phyloP scores from a whole-genome alignment of 805 yeast genomes.

The Candida sithepensis region DNA sequence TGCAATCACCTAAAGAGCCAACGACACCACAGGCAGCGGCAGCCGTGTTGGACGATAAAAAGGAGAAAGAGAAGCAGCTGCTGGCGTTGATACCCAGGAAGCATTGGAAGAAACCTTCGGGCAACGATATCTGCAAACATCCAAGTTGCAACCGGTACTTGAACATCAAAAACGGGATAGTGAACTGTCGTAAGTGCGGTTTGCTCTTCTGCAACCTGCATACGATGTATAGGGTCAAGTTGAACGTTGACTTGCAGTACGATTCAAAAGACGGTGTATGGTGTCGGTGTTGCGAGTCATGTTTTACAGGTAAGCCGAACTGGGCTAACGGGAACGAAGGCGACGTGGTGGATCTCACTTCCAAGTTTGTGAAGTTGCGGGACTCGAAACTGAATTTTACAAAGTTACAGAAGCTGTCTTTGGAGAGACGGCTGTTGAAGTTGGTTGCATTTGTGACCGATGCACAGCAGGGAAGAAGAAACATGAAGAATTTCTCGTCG shows the following conservation, averaged over 20 bases:
- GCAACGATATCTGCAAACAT: slow-evolving; percentile 40
- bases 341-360: slow-evolving; percentile 38
- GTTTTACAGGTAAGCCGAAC: slow-evolving; percentile 57
- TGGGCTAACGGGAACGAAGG: slow-evolving; percentile 23
- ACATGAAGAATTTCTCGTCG: slow-evolving; percentile 19
- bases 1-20: background rate
- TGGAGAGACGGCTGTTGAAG: slow-evolving; percentile 58
- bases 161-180: slow-evolving; percentile 50
- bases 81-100: slow-evolving; percentile 29
- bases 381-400: slow-evolving; percentile 41
- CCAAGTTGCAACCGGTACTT: slow-evolving; percentile 40
- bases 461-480: background rate
- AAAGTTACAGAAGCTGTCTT: slow-evolving; percentile 49
- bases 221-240: slow-evolving; percentile 48
- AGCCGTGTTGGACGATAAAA: background rate
- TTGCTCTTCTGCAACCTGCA: slow-evolving; percentile 63
- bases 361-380: slow-evolving; percentile 40
- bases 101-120: slow-evolving; percentile 57
- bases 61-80: slow-evolving; percentile 4
- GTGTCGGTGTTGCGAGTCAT: slow-evolving; percentile 64
- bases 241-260: slow-evolving; percentile 45
- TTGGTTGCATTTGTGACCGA: slow-evolving; percentile 24
- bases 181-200: slow-evolving; percentile 80
- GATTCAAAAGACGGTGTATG: slow-evolving; percentile 54
- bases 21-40: too few species aligned